Conservation (phyloP, 2,329 filamentous ascomycete genomes). For the Arthrobotrys pseudoclavata region DNA sequence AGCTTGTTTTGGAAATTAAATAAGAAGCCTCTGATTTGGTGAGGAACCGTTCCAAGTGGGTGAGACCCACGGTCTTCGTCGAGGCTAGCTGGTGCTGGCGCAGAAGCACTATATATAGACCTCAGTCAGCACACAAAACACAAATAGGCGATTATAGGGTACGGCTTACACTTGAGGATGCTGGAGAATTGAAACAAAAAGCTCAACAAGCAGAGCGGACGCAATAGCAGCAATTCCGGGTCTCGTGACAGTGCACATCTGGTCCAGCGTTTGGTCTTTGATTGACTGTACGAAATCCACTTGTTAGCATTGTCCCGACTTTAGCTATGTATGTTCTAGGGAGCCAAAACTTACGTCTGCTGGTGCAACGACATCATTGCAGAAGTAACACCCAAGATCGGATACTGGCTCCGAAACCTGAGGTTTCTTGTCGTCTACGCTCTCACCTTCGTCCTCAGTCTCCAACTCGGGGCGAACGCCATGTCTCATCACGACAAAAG, state of each 20-base stretch:
- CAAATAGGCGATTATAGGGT: neutral
- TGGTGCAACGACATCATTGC: constrained; percentile 95
- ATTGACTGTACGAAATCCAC: constrained; percentile 75
- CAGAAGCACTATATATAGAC: constrained; percentile 57
- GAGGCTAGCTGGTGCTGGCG: constrained; percentile 62
- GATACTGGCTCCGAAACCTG: constrained; percentile 68
- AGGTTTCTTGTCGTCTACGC: constrained; percentile 64
- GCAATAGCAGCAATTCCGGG: constrained; percentile 93
- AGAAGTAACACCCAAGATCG: constrained; percentile 95
- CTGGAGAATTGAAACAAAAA: constrained; percentile 88
- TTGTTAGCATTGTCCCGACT: neutral
- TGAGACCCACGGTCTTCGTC: constrained; percentile 72
- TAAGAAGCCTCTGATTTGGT: constrained; percentile 84
- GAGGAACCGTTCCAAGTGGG: constrained; percentile 79
- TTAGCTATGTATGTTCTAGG: constrained; percentile 29
- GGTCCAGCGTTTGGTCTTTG: constrained; percentile 94
- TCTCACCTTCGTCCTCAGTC: constrained; percentile 64
- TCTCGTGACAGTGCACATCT: constrained; percentile 96
- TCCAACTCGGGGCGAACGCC: constrained; percentile 75
- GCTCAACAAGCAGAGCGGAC: constrained; percentile 88
- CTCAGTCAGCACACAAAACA: constrained; percentile 16
- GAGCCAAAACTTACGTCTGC: constrained; percentile 78
- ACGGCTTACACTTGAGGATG: constrained; percentile 75
- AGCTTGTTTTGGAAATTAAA: constrained; percentile 80
- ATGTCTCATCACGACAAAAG: constrained; percentile 96